Base-by-base conservation (phyloP, 352 stramenopile genomes). In the Globisporangium perplexum region DNA sequence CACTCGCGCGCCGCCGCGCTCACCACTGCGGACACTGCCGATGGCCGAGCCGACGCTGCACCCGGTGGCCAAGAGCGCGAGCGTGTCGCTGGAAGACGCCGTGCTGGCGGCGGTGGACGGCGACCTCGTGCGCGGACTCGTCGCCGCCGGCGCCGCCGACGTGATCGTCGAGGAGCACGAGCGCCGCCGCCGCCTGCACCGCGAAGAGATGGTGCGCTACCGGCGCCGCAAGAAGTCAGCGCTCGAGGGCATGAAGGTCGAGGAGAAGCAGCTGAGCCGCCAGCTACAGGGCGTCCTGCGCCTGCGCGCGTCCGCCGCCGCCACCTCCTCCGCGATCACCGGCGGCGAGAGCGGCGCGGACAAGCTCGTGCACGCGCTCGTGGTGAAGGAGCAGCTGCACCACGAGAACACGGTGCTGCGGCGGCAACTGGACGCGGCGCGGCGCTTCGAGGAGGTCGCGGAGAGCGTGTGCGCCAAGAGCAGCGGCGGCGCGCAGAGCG, bases 111-210 rank as follows among this genome's bases (percentile, higher is more conserved):
- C 17, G 8, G 50, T 56, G 17, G 50, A 49, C 30, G 14, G 17
- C 26, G 38, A 47, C 36, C 50, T 55, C 26, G 50, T 55, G 50
- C 50, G 50, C 31, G 26, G n/a, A 15, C 50, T 55, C 50, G 18
- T 55, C 23, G 50, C 50, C 7, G 30, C 36, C 2, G 50, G 50
- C 26, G 50, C 50, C 8, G 50, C 50, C 36, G 50, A 55, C 20
- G 38, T 14, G 7, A 48, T 42, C 50, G 26, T 7, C 24, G 18
- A 4, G 7, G 41, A 47, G 17, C 36, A 48, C 6, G 11, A 30
- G 18, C 36, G 1, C 23, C 36, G 26, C 6, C 50, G 50, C 18
- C 38, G 18, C 15, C 20, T 10, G 12, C 38, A 56, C 20, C 39
- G 26, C 10, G 39, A 49, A 18, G 26, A 38, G 18, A 56, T 56